A percentile compares a stretch with the other conserved stretches of the same genome.
Evolutionary conservation across 2,329 filamentous ascomycete species (phyloP).

Genomic region (Verruconis gallopava): DNA sequence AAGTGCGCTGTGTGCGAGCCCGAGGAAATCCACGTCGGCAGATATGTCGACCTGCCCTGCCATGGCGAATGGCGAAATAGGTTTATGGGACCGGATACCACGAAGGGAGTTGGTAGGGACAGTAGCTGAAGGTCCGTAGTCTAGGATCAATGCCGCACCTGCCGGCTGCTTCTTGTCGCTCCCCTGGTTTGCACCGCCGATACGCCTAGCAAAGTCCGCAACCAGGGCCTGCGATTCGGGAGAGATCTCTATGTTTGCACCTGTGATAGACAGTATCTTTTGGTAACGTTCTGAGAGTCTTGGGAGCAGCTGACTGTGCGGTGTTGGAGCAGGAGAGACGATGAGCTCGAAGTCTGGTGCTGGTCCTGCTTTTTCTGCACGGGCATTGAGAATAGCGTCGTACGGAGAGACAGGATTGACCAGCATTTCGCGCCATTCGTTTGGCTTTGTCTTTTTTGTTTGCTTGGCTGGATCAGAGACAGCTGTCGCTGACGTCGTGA

Average conservation of each 20-base stretch:
- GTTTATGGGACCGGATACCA: conserved; percentile 66
- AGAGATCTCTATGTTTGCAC: conserved; percentile 74
- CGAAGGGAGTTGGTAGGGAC: conserved; percentile 83
- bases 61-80: conserved; percentile 64
- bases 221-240: conserved; percentile 75
- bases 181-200: conserved; percentile 48
- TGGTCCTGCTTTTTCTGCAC: conserved; percentile 24
- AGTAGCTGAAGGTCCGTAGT: conserved; percentile 71
- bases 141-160: conserved; percentile 86
- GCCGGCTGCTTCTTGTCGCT: conserved; percentile 42
- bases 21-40: conserved; percentile 87
- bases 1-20: conserved; percentile 69
- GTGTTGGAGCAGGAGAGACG: conserved; percentile 60
- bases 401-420: conserved; percentile 26
- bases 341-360: conserved; percentile 77
- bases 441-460: conserved; percentile 17
- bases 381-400: conserved; percentile 32
- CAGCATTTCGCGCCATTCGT: conserved; percentile 32
- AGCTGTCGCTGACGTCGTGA: conserved; percentile 32
- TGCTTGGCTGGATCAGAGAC: conserved; percentile 16
- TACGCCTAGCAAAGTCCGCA: conserved; percentile 68
- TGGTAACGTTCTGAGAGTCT: conserved; percentile 69
- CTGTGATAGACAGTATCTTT: conserved; percentile 52
- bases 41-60: conserved; percentile 80
- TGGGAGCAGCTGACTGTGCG: conserved; percentile 74